These are phyloP conservation scores for Aspergillus ruber DNA, from an alignment of 2,329 filamentous ascomycete genomes.

Conservation along the genomic window DNA sequence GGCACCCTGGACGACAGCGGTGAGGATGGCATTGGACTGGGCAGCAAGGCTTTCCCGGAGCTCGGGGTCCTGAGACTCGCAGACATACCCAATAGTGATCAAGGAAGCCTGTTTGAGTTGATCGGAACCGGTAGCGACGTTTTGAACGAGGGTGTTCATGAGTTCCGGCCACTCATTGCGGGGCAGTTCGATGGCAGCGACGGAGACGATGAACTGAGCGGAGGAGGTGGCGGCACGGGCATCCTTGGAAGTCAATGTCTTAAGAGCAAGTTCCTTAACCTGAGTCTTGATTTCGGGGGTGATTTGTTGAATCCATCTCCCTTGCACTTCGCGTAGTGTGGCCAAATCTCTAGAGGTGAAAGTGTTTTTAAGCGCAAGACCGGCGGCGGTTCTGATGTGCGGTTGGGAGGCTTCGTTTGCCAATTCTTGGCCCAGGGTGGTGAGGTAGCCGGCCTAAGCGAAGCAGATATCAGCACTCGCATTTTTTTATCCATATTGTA, in stretches of 20 bases:
- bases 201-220: conserved; percentile 90
- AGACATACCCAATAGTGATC: conserved; percentile 96
- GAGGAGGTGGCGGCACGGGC: conserved; percentile 78
- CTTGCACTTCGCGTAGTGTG: conserved; percentile 82
- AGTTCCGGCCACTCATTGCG: conserved; percentile 89
- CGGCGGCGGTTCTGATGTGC: conserved; percentile 85
- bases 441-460: conserved; percentile 77
- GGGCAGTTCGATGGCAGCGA: conserved; percentile 90
- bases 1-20: conserved; percentile 93
- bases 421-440: conserved; percentile 86
- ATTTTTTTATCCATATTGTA: background rate
- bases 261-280: conserved; percentile 84
- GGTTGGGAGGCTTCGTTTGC: conserved; percentile 80
- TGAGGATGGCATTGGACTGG: conserved; percentile 96
- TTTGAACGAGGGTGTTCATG: conserved; percentile 82
- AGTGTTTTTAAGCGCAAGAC: conserved; percentile 95
- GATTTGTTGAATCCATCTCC: conserved; percentile 83
- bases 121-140: conserved; percentile 78
- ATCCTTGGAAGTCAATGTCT: conserved; percentile 75
- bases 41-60: conserved; percentile 71
- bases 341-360: conserved; percentile 88
- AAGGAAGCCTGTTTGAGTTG: conserved; percentile 91
- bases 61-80: conserved; percentile 86
- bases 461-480: background rate
- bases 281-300: conserved; percentile 74